A percentile compares a stretch with the other conserved stretches of the same genome.
Evolutionary conservation across 2,329 filamentous ascomycete species (phyloP).

Genomic region (Neocatenulostroma microsporum): DNA sequence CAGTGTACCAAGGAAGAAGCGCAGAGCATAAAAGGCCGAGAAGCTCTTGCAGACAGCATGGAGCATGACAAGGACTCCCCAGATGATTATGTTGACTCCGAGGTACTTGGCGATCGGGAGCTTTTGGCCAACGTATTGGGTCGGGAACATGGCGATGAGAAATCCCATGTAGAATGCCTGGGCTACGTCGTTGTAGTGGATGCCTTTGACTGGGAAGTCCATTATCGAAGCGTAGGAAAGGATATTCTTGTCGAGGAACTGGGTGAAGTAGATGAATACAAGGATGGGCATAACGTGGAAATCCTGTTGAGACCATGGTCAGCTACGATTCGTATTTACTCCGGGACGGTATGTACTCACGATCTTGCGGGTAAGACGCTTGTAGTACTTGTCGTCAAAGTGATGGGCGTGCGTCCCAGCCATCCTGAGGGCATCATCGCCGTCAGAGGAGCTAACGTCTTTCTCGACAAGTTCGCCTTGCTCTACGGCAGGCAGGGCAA

Average conservation of each 20-base stretch:
- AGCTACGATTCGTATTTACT: no score
- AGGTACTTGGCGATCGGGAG: slow-evolving; percentile 10
- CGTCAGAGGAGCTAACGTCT: slow-evolving; percentile 4
- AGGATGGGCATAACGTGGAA: slow-evolving; percentile 13
- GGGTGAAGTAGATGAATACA: slow-evolving; percentile 18
- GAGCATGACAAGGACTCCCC: slow-evolving; percentile 29
- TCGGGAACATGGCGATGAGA: slow-evolving; percentile 9
- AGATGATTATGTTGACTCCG: slow-evolving; percentile 10
- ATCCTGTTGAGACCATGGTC: slow-evolving; percentile 5
- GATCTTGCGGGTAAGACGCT: slow-evolving; percentile 4
- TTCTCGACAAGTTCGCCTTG: not conserved
- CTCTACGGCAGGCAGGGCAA: not conserved
- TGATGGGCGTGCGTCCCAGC: slow-evolving; percentile 5
- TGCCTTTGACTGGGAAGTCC: slow-evolving; percentile 29
- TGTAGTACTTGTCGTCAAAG: slow-evolving; percentile 8
- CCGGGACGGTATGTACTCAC: no score
- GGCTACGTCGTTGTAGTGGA: slow-evolving; percentile 13
- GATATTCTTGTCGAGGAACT: slow-evolving; percentile 32
- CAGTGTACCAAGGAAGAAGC: slow-evolving; percentile 49
- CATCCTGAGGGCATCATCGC: slow-evolving; percentile 9
- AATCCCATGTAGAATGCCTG: slow-evolving; percentile 12
- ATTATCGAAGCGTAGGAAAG: slow-evolving; percentile 29
- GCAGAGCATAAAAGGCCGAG: slow-evolving; percentile 33
- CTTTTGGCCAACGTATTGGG: slow-evolving; percentile 9
- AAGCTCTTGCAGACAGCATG: slow-evolving; percentile 33